Conservation (phyloP, 768 basidiomycete species). For the Gelatoporia subvermispora region DNA sequence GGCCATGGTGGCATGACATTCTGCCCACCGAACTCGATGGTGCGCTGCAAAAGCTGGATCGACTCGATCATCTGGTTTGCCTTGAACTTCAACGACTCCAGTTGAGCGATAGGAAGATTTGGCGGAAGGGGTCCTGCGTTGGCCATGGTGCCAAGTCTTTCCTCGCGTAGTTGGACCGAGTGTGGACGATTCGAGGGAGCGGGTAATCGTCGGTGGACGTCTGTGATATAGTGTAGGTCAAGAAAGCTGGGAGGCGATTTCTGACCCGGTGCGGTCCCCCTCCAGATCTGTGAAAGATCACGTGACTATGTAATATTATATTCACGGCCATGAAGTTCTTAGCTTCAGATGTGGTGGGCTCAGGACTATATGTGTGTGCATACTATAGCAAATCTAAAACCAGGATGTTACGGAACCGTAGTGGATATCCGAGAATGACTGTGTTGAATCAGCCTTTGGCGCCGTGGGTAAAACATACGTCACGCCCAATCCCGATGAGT, state of each 20-base stretch:
- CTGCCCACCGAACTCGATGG: conserved; percentile 53
- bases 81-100: conserved; percentile 76
- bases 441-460: no score
- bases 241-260: neutral
- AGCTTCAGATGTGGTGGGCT: no score
- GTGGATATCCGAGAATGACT: no score
- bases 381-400: no score
- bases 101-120: conserved; percentile 54
- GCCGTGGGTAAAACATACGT: no score
- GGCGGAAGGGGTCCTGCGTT: neutral
- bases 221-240: neutral
- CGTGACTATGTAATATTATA: no score
- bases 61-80: conserved; percentile 77
- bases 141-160: no score
- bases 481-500: neutral
- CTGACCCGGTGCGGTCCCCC: neutral
- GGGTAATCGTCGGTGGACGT: neutral
- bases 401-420: no score
- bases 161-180: no score
- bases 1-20: conserved; percentile 78
- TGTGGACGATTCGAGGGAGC: neutral
- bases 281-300: no score
- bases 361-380: no score
- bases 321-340: no score
- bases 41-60: conserved; percentile 58